phyloP scores from a whole-genome alignment of 2,329 filamentous ascomycete species.

The Rutstroemia sp. region DNA sequence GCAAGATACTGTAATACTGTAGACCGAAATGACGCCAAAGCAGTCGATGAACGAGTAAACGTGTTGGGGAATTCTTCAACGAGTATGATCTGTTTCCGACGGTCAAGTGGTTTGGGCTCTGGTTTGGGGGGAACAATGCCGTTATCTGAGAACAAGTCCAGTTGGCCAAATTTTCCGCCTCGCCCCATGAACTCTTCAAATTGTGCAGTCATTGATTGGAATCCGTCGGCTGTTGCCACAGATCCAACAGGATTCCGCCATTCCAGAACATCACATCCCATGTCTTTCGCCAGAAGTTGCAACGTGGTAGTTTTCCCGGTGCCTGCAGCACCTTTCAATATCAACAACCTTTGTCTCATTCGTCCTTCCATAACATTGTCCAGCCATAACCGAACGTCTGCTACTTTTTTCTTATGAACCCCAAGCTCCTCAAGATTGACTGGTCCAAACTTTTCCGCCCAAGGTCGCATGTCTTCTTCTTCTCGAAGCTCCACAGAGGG shows the following conservation, averaged over 20 bases:
- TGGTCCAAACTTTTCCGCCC: constrained; percentile 82
- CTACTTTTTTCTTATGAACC: constrained; percentile 90
- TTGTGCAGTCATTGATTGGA: constrained; percentile 65
- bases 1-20: constrained; percentile 70
- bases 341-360: constrained; percentile 63
- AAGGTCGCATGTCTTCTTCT: constrained; percentile 59
- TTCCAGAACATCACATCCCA: constrained; percentile 73
- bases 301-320: constrained; percentile 90
- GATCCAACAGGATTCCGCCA: constrained; percentile 78
- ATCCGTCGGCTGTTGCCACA: constrained; percentile 49
- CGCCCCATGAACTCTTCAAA: constrained; percentile 90
- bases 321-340: constrained; percentile 86
- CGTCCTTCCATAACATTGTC: constrained; percentile 62
- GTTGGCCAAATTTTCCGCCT: constrained; percentile 69
- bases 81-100: constrained; percentile 53
- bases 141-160: constrained; percentile 40
- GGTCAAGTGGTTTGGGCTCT: constrained; percentile 24
- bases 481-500: constrained; percentile 16
- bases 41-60: constrained; percentile 56
- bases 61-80: constrained; percentile 80
- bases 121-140: constrained; percentile 25
- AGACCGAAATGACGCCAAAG: constrained; percentile 64
- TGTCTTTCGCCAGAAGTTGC: constrained; percentile 65
- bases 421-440: constrained; percentile 72
- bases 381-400: constrained; percentile 79